A percentile compares a stretch with the other conserved stretches of the same genome.
Conservation (phyloP, 495 filamentous ascomycete genomes). For the Aspergillus kassunensis region DNA sequence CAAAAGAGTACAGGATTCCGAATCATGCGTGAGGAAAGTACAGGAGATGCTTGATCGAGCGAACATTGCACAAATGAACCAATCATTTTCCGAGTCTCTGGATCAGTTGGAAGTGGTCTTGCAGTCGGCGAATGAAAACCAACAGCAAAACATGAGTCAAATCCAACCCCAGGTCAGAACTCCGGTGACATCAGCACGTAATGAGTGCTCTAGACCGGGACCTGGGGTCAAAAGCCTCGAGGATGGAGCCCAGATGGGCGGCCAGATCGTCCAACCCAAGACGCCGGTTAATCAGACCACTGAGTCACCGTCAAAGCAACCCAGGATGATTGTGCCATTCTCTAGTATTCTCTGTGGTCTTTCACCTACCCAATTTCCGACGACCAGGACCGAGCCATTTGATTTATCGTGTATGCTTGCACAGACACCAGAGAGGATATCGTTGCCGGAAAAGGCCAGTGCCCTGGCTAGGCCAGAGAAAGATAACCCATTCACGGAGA, state of each 20-base stretch:
- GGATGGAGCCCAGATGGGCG: too few relatives aligned
- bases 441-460: not conserved
- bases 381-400: constrained; percentile 20
- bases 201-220: not conserved
- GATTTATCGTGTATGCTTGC: constrained; percentile 32
- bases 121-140: not conserved
- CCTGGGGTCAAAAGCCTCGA: constrained; percentile 1
- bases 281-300: not conserved
- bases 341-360: constrained; percentile 19
- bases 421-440: constrained; percentile 18
- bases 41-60: constrained; percentile 16
- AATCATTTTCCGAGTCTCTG: constrained; percentile 18
- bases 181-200: not conserved
- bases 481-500: not conserved
- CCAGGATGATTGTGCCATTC: constrained; percentile 26
- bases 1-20: constrained; percentile 27
- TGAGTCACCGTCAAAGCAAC: constrained; percentile 5
- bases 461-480: not conserved
- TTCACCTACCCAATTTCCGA: constrained; percentile 9
- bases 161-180: not conserved
- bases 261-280: not conserved
- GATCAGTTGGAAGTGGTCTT: constrained; percentile 18
- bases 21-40: constrained; percentile 21
- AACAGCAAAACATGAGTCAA: not conserved
- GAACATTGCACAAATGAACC: constrained; percentile 6